Evolutionary conservation across 2,329 filamentous ascomycete genomes (phyloP).

Genomic region (Fusarium cyanostomum): DNA sequence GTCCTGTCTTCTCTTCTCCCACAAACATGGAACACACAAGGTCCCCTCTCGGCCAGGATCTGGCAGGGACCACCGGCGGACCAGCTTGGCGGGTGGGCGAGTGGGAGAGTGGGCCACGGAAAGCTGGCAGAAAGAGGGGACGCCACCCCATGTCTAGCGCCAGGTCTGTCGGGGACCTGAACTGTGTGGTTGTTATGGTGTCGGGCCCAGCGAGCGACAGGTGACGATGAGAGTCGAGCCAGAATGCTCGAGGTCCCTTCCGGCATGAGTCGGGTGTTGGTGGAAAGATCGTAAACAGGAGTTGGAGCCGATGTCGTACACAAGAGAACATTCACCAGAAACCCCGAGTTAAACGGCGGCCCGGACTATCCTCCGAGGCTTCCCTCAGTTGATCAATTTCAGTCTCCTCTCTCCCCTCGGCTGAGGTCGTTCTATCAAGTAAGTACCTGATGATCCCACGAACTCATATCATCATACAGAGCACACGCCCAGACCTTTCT

Average conservation of each 20-base stretch:
- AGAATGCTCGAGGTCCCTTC: conserved; percentile 4
- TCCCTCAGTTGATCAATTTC: conserved; percentile 31
- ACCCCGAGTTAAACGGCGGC: conserved; percentile 22
- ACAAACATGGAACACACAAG: neutral
- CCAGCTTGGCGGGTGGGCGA: conserved; percentile 27
- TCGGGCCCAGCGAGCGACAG: conserved; percentile 4
- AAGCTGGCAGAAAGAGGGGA: conserved; percentile 11
- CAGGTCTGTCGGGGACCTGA: conserved; percentile 23
- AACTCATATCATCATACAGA: conserved; percentile 16
- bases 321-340: neutral
- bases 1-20: conserved; percentile 1
- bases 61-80: conserved; percentile 1
- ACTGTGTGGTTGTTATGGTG: neutral
- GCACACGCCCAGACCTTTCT: conserved; percentile 1
- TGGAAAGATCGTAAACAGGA: no score
- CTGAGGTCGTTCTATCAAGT: conserved; percentile 30
- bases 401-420: neutral
- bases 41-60: conserved; percentile 17
- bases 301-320: no score
- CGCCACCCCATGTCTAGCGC: conserved; percentile 31
- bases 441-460: conserved; percentile 33
- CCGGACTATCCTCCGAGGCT: conserved; percentile 12
- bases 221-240: neutral
- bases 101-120: conserved; percentile 21
- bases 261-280: neutral